A percentile compares a stretch with the other conserved stretches of the same genome.
Conservation (phyloP, 208 protist genomes). For the Leishmania gerbilli region DNA sequence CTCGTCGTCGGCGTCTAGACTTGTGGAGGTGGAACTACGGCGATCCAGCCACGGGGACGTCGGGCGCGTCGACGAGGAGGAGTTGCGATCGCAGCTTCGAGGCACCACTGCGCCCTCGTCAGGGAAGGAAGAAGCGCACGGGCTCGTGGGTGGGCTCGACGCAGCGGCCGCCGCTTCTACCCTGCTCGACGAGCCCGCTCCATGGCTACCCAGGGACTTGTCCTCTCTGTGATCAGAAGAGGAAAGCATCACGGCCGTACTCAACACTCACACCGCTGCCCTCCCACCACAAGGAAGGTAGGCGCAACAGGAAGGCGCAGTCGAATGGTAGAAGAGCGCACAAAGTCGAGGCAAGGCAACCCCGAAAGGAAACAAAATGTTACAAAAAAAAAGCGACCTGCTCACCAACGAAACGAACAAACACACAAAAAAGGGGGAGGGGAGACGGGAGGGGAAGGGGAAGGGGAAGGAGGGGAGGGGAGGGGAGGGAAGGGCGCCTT, state of each 20-base stretch:
- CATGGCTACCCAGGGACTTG: background rate
- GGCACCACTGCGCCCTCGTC: background rate
- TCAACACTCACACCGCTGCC: background rate
- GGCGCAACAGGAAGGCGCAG: background rate
- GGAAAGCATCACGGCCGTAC: slow-evolving; percentile 5
- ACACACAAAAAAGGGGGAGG: background rate
- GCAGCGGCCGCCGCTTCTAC: background rate
- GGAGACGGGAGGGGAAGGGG: no score
- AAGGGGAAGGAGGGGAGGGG: no score
- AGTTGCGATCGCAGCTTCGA: background rate
- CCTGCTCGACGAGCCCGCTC: background rate
- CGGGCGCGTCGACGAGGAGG: background rate
- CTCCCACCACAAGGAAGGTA: background rate
- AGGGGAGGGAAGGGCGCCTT: no score
- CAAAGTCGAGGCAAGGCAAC: background rate
- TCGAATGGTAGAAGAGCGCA: background rate
- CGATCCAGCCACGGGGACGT: slow-evolving; percentile 10
- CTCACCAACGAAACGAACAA: background rate
- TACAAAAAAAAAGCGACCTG: background rate
- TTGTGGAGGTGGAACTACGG: slow-evolving; percentile 15
- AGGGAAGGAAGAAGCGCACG: background rate
- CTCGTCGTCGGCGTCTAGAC: slow-evolving; percentile 35
- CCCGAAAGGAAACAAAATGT: background rate
- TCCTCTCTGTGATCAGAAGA: slow-evolving; percentile 4
- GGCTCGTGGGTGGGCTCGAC: background rate